Percentiles rank a stretch among this genome's conserved stretches.
These are phyloP conservation scores for Delonix regia DNA, from an alignment of 306 rosid species.

Conservation along the genomic window DNA sequence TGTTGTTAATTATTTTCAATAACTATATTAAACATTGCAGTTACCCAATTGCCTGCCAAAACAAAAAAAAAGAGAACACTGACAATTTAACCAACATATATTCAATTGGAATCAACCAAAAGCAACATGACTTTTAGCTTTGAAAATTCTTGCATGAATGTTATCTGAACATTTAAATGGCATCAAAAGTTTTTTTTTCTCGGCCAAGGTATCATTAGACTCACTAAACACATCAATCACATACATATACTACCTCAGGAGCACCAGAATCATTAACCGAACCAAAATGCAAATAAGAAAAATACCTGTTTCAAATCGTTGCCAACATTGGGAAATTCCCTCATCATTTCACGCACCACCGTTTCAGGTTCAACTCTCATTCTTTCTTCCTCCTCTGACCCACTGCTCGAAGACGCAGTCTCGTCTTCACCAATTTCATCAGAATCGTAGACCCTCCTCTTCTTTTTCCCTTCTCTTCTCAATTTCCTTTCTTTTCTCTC, in stretches of 20 bases:
- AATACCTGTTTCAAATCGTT: slow-evolving; percentile 76
- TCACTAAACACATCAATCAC: background rate
- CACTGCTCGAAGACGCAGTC: slow-evolving; percentile 35
- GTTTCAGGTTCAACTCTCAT: slow-evolving; percentile 52
- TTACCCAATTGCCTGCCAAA: background rate
- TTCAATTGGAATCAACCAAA: background rate
- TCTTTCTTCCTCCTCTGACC: slow-evolving; percentile 40
- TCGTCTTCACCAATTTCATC: slow-evolving; percentile 33
- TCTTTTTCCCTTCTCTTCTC: slow-evolving; percentile 39
- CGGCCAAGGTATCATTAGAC: background rate
- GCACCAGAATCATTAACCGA: background rate
- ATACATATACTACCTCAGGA: background rate
- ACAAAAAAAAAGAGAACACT: background rate
- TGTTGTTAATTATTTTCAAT: background rate
- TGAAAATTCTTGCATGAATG: background rate
- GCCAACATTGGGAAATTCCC: slow-evolving; percentile 70
- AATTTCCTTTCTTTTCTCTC: slow-evolving; percentile 51
- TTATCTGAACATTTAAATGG: slow-evolving; percentile 3
- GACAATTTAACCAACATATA: background rate
- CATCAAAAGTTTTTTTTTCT: no score
- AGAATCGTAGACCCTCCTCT: slow-evolving; percentile 46
- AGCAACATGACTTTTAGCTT: background rate
- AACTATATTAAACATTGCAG: background rate
- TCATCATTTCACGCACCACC: slow-evolving; percentile 56
- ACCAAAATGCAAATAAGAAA: background rate